These are phyloP conservation scores for Hemileccinum rubropunctum DNA, from an alignment of 768 basidiomycete species.

Conservation along the genomic window DNA sequence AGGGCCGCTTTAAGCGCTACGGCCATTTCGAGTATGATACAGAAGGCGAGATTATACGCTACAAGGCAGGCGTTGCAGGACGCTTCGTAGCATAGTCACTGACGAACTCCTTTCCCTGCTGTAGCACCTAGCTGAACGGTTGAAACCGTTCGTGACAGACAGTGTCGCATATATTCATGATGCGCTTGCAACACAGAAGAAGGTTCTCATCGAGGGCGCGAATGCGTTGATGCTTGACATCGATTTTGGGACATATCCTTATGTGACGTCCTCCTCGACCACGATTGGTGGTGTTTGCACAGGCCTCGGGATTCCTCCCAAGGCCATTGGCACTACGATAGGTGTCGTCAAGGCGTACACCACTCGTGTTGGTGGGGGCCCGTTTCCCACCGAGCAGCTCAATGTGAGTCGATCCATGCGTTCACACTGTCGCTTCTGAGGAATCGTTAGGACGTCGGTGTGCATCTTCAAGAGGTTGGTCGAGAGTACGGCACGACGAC, in stretches of 20 bases:
- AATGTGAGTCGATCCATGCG: conserved; percentile 52
- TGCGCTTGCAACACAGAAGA: conserved; percentile 72
- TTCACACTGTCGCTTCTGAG: neutral
- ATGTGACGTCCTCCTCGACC: conserved; percentile 93
- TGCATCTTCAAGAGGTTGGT: conserved; percentile 91
- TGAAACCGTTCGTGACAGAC: conserved; percentile 88
- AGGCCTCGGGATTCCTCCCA: conserved; percentile 95
- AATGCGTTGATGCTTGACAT: conserved; percentile 99
- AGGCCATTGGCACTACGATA: conserved; percentile 78
- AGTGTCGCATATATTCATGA: conserved; percentile 82
- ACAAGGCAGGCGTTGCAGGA: conserved; percentile 60
- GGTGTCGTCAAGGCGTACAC: conserved; percentile 99
- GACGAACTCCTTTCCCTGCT: neutral
- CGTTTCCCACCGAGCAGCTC: conserved; percentile 95
- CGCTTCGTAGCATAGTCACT: neutral
- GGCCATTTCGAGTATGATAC: conserved; percentile 98
- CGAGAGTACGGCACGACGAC: conserved; percentile 91
- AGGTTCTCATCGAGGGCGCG: conserved; percentile 91
- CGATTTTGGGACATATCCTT: conserved; percentile 98
- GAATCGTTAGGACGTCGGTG: conserved; percentile 62
- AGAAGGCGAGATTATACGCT: conserved; percentile 90
- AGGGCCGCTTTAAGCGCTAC: conserved; percentile 97
- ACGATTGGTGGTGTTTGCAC: conserved; percentile 95
- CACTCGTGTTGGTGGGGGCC: conserved; percentile 96
- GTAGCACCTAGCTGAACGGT: conserved; percentile 77